A percentile compares a stretch with the other conserved stretches of the same genome.
Evolutionary conservation across 352 stramenopile genomes (phyloP).

Genomic region (Ochromonadaceae sp.): DNA sequence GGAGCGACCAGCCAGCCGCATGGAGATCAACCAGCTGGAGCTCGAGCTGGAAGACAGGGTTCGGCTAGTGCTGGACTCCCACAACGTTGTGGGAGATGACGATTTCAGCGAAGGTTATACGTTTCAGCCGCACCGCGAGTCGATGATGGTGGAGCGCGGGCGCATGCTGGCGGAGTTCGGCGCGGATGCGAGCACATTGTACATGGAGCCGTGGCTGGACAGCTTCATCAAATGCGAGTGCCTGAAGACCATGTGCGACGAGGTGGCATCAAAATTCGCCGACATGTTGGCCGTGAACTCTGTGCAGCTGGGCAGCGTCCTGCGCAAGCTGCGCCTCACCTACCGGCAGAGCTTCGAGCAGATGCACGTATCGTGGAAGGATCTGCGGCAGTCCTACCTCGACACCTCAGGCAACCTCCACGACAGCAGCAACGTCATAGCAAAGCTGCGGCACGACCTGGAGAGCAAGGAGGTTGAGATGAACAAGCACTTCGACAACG

Average conservation of each 20-base stretch:
- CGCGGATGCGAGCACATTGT: background rate
- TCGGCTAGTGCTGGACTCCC: background rate
- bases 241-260: conserved; percentile 5
- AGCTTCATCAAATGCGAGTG: conserved; percentile 12
- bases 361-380: background rate
- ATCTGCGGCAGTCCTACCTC: background rate
- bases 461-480: background rate
- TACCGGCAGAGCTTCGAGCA: conserved; percentile 10
- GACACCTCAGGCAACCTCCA: too few species aligned
- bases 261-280: background rate
- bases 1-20: conserved; percentile 2
- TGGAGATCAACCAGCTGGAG: background rate
- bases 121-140: conserved; percentile 7
- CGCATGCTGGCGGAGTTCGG: background rate
- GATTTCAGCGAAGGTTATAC: background rate
- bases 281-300: conserved; percentile 6
- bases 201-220: conserved; percentile 10
- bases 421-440: too few species aligned
- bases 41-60: conserved; percentile 8
- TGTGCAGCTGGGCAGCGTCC: background rate
- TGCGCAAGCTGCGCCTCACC: background rate
- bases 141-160: background rate
- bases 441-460: background rate
- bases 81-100: background rate
- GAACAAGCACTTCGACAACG: background rate